Conservation (phyloP, 352 stramenopile species). For the Phytopythium boreale region DNA sequence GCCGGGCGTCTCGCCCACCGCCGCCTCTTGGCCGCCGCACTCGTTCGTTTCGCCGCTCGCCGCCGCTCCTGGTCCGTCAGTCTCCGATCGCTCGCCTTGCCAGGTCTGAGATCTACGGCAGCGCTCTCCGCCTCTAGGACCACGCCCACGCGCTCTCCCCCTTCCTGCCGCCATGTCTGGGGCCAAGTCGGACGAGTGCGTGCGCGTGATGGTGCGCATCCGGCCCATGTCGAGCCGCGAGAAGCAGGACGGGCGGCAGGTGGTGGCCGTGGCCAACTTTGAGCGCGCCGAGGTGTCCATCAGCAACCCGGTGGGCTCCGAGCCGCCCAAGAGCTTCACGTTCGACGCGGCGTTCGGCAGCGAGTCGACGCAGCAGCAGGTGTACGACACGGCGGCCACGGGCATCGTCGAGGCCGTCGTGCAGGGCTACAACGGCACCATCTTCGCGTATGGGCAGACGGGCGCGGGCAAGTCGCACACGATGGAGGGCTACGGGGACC, state of each 20-base stretch:
- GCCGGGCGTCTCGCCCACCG: background rate
- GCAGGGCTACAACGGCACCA: slow-evolving; percentile 92
- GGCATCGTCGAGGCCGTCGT: slow-evolving; percentile 91
- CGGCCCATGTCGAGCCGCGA: slow-evolving; percentile 94
- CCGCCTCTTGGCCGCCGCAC: background rate
- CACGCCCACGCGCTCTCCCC: background rate
- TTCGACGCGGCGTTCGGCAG: slow-evolving; percentile 96
- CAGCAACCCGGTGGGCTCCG: slow-evolving; percentile 73
- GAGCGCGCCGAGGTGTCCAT: slow-evolving; percentile 89
- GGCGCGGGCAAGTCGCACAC: slow-evolving; percentile 89
- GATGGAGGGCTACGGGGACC: slow-evolving; percentile 81
- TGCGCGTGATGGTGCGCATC: slow-evolving; percentile 96
- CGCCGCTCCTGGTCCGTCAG: background rate
- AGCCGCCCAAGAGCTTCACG: slow-evolving; percentile 94
- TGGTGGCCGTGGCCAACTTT: slow-evolving; percentile 86
- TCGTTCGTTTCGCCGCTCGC: background rate
- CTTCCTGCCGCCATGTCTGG: slow-evolving; percentile 21
- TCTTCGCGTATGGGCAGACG: slow-evolving; percentile 90
- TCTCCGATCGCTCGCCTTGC: background rate
- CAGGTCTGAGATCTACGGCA: too few relatives aligned
- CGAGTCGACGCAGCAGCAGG: slow-evolving; percentile 92
- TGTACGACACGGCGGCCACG: slow-evolving; percentile 90
- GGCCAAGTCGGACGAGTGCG: slow-evolving; percentile 88
- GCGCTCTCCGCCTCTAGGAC: background rate
- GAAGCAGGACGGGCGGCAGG: slow-evolving; percentile 88